These are phyloP conservation scores for Verticillium klebahnii DNA, from an alignment of 2,329 filamentous ascomycete species.

Conservation along the genomic window DNA sequence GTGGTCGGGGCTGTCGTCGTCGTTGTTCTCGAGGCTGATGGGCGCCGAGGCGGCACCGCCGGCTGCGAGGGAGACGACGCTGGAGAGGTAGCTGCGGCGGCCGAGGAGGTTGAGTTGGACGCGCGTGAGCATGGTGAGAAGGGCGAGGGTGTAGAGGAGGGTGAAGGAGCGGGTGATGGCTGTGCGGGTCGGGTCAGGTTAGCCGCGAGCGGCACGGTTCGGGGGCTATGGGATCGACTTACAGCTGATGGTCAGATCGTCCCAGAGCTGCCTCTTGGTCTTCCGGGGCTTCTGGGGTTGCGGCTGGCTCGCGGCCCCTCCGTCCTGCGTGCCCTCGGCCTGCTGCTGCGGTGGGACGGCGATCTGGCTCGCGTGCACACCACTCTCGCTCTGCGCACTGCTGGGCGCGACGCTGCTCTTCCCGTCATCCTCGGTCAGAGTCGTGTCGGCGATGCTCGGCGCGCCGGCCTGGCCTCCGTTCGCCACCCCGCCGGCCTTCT, in stretches of 20 bases:
- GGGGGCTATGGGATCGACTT: slow-evolving; percentile 27
- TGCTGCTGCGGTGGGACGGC: slow-evolving; percentile 48
- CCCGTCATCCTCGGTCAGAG: slow-evolving; percentile 76
- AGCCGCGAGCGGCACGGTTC: slow-evolving; percentile 4
- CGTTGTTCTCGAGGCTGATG: slow-evolving; percentile 89
- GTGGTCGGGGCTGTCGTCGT: slow-evolving; percentile 80
- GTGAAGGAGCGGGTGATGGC: slow-evolving; percentile 90
- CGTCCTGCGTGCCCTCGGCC: slow-evolving; percentile 18
- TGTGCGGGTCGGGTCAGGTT: slow-evolving; percentile 25
- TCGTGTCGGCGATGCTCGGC: slow-evolving; percentile 62
- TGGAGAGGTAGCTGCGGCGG: slow-evolving; percentile 90
- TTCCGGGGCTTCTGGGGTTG: slow-evolving; percentile 53
- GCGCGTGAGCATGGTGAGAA: slow-evolving; percentile 86
- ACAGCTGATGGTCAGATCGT: slow-evolving; percentile 95
- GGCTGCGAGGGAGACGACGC: slow-evolving; percentile 84
- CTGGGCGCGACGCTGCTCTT: slow-evolving; percentile 54
- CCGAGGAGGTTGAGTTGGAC: slow-evolving; percentile 97
- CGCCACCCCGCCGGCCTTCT: slow-evolving; percentile 29
- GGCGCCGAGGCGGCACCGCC: slow-evolving; percentile 53
- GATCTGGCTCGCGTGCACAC: slow-evolving; percentile 76
- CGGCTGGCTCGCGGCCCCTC: slow-evolving; percentile 5
- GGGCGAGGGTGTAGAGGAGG: slow-evolving; percentile 81
- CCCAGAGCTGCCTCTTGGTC: slow-evolving; percentile 93
- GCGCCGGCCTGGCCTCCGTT: slow-evolving; percentile 29
- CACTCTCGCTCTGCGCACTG: slow-evolving; percentile 77